Percentiles rank a stretch among this genome's conserved stretches.
phyloP scores from a whole-genome alignment of 2,329 filamentous ascomycete species.

The Botrytis medusae region DNA sequence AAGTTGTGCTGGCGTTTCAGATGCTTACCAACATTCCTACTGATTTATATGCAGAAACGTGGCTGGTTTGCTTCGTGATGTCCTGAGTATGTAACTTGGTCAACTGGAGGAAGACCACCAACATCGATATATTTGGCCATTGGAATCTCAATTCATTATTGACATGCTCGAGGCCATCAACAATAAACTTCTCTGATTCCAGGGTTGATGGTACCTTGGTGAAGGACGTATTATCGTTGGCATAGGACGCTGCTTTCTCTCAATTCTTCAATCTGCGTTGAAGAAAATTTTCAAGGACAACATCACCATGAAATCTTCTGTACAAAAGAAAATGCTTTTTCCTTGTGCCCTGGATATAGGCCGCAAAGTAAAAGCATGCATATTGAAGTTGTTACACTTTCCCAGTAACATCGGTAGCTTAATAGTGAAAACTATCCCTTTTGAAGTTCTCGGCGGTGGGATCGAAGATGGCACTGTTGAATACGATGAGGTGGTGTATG shows the following conservation, averaged over 20 bases:
- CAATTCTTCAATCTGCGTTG: neutral
- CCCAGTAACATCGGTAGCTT: neutral
- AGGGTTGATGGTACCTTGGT: neutral
- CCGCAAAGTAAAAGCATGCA: neutral
- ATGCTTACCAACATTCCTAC: neutral
- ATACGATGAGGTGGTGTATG: neutral
- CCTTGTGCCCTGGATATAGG: neutral
- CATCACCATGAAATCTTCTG: neutral
- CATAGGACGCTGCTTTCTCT: neutral
- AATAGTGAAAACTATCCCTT: neutral
- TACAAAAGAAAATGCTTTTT: neutral
- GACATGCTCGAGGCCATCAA: neutral
- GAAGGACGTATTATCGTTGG: neutral
- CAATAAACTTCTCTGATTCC: neutral
- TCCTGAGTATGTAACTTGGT: neutral
- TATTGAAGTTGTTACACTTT: neutral
- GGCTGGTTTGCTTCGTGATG: constrained; percentile 1
- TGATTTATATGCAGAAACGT: neutral
- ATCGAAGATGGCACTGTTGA: neutral
- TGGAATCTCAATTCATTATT: neutral
- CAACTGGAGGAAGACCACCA: neutral
- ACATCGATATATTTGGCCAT: neutral
- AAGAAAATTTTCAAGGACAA: neutral
- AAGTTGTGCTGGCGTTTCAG: constrained; percentile 3
- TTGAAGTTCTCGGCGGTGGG: neutral